These are phyloP conservation scores for Candida dubliniensis DNA, from an alignment of 1,139 yeast genomes.

Conservation along the genomic window DNA sequence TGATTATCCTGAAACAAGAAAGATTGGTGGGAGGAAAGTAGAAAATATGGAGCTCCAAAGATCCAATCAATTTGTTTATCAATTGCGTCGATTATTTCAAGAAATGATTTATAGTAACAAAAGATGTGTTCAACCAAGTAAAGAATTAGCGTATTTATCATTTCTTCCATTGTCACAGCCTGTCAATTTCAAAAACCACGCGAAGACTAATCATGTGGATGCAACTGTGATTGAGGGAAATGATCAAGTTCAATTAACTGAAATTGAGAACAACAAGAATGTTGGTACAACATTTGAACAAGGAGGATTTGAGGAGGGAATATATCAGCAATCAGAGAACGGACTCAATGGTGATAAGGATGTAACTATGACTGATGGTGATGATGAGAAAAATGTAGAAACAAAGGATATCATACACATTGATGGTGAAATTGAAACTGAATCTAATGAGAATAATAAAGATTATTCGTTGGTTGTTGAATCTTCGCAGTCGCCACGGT, in stretches of 20 bases:
- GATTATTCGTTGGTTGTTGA: slow-evolving; percentile 1
- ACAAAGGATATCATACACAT: too few species aligned
- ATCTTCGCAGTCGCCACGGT: not conserved
- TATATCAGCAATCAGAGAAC: slow-evolving; percentile 7
- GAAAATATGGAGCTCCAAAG: slow-evolving; percentile 72
- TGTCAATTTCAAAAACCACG: slow-evolving; percentile 49
- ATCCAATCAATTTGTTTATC: slow-evolving; percentile 77
- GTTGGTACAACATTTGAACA: slow-evolving; percentile 9
- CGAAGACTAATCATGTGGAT: slow-evolving; percentile 3
- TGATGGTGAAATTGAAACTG: slow-evolving; percentile 1
- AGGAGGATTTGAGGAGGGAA: slow-evolving; percentile 5
- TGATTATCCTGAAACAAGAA: slow-evolving; percentile 34
- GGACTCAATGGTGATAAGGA: not conserved
- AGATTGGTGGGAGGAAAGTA: slow-evolving; percentile 85
- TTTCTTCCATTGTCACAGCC: slow-evolving; percentile 73
- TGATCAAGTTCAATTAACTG: slow-evolving; percentile 11
- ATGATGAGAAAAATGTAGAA: slow-evolving; percentile 6
- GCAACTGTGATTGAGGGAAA: not conserved
- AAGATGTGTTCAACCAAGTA: slow-evolving; percentile 76
- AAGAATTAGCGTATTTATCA: slow-evolving; percentile 84
- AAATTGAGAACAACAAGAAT: not conserved
- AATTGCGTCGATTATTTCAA: slow-evolving; percentile 64
- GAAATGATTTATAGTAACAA: slow-evolving; percentile 65
- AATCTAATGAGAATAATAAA: slow-evolving; percentile 4
- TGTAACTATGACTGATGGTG: slow-evolving; percentile 12